A percentile compares a stretch with the other conserved stretches of the same genome.
phyloP scores from a whole-genome alignment of 441 rosid genomes.

The Pelargonium citronellum region DNA sequence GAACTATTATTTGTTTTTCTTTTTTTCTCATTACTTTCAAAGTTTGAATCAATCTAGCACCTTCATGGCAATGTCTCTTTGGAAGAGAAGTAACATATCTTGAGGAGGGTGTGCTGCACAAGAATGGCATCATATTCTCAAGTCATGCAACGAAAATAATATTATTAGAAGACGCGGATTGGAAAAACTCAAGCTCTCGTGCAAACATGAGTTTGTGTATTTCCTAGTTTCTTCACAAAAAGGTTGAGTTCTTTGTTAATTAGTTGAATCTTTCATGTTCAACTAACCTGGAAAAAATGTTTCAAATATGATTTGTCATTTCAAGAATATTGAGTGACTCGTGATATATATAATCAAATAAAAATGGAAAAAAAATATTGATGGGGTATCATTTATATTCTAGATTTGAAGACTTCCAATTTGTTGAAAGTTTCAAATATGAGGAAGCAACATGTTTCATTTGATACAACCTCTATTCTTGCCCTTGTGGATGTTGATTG shows the following conservation, averaged over 20 bases:
- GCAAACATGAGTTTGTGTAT: not conserved
- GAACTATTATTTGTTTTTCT: not conserved
- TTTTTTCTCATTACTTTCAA: not conserved
- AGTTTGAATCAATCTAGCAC: not conserved
- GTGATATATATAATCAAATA: not conserved
- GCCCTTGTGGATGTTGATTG: no score
- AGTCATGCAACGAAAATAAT: not conserved
- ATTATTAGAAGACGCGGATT: not conserved
- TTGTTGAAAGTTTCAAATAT: not conserved
- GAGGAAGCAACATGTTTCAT: not conserved
- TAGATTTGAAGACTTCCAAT: not conserved
- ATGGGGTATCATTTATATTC: not conserved
- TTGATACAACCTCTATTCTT: no score
- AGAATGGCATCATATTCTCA: not conserved
- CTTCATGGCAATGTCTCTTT: no score
- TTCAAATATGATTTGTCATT: not conserved
- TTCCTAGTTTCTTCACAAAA: no score
- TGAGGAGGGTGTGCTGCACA: not conserved
- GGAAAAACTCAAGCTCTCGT: not conserved
- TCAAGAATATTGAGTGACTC: no score
- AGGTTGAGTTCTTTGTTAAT: no score
- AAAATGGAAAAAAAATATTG: not conserved
- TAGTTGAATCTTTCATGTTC: not conserved
- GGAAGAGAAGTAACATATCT: not conserved
- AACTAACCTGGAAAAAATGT: not conserved